Conservation (phyloP, 768 basidiomycete species). For the Galerina marginata region DNA sequence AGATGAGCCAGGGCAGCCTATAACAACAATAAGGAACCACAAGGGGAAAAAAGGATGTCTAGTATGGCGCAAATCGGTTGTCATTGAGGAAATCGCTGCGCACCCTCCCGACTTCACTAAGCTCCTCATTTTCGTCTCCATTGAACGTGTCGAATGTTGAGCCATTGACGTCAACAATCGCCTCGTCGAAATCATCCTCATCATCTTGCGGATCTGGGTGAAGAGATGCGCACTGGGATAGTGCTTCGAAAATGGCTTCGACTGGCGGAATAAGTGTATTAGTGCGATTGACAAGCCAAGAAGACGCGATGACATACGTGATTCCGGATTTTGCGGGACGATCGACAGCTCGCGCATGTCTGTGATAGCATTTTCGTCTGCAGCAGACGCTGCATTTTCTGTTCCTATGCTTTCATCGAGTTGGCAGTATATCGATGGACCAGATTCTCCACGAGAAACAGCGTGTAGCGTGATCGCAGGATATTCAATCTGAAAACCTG, state of each 20-base stretch:
- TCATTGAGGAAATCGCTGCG: slow-evolving; percentile 86
- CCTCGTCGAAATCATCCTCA: slow-evolving; percentile 60
- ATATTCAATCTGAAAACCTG: slow-evolving; percentile 85
- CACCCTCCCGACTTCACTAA: slow-evolving; percentile 91
- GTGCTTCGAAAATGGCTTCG: slow-evolving; percentile 84
- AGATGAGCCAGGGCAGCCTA: slow-evolving; percentile 85
- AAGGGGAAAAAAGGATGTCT: slow-evolving; percentile 47
- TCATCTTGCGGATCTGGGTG: slow-evolving; percentile 71
- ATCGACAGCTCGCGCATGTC: slow-evolving; percentile 85
- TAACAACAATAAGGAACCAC: slow-evolving; percentile 9
- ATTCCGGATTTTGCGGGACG: slow-evolving; percentile 59
- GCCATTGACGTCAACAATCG: slow-evolving; percentile 56
- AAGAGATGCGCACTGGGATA: slow-evolving; percentile 83
- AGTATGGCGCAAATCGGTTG: slow-evolving; percentile 86
- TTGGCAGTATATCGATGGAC: slow-evolving; percentile 90
- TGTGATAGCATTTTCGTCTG: slow-evolving; percentile 40
- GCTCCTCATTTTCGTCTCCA: slow-evolving; percentile 70
- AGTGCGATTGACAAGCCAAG: neutral
- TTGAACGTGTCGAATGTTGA: slow-evolving; percentile 58
- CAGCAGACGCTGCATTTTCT: slow-evolving; percentile 41
- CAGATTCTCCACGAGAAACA: slow-evolving; percentile 70
- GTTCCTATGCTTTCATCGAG: slow-evolving; percentile 70
- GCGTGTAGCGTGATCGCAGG: slow-evolving; percentile 94
- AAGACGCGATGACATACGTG: slow-evolving; percentile 54
- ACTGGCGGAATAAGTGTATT: slow-evolving; percentile 49